Base-by-base conservation (phyloP, 345 rosid genomes). In the Brassica nigra region DNA sequence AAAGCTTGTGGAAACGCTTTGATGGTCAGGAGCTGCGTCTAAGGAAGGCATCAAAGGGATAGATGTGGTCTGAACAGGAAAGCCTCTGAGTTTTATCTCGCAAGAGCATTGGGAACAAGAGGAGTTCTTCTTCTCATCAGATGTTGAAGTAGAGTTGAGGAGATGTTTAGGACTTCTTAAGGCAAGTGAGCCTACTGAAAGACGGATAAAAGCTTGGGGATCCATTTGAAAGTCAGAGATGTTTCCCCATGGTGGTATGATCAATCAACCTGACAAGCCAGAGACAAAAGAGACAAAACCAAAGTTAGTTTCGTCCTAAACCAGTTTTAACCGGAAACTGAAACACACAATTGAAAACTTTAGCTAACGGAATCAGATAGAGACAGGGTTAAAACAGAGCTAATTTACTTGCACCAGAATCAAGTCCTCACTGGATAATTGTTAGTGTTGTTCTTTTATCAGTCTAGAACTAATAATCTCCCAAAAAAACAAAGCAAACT, bases 191-290 rank as follows among this genome's bases (percentile, higher is more conserved):
- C 92, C 90, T 18, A 92, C 76, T 10, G 98, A 94, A 76, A 94
- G 81, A 84, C 97, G 92, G 82, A 89, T 90, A 81, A 94, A 94
- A 82, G 97, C 95, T 84, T 90, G 97, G 34, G 98, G 98, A 85
- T 94, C 98, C 97, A 94, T 94, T 28, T 4, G 5, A 57, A 58
- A 23, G 31, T 94, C 97, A 75, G 98, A 97, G 84, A 81, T 29
- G 23, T 62, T 83, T 58, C 23, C 61, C 42, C 62, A 73, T 76
- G 52, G 47, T 70, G 4, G 14, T 69, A 16, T 39, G 76, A 76
- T 71, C 65, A 59, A 49, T 36, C 74, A 76, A 58, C 74, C 83
- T 76, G 62, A 71, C 42, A 80, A 42, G 75, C 54, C 65, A 66
- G 12, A 74, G 74, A 73, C 15, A 30, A 20, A 55, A 47, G 44